Conservation (phyloP, 371 early-diverging fungal species). For the Mortierella sp. region DNA sequence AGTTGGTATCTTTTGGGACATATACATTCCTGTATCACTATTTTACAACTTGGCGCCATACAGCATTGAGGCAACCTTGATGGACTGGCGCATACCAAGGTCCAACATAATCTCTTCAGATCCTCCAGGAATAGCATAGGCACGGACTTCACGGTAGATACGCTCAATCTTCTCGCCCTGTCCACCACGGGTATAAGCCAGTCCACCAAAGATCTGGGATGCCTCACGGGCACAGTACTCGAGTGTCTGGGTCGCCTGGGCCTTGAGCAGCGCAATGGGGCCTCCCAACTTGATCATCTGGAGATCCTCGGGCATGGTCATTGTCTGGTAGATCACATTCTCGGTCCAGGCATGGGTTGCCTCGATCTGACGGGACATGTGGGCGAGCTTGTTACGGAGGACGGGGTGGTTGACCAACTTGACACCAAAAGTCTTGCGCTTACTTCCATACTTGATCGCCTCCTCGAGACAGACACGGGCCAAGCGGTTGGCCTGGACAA, state of each 20-base stretch:
- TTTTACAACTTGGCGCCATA: conserved; percentile 47
- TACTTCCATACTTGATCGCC: conserved; percentile 86
- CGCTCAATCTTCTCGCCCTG: conserved; percentile 93
- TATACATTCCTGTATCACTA: background rate
- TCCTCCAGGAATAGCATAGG: conserved; percentile 93
- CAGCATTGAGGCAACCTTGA: conserved; percentile 64
- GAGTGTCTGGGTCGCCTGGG: conserved; percentile 87
- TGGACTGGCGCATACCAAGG: conserved; percentile 83
- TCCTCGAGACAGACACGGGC: conserved; percentile 93
- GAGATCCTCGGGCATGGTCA: conserved; percentile 73
- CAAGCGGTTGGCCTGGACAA: conserved; percentile 88
- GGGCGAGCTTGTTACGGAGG: conserved; percentile 77
- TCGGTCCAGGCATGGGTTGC: conserved; percentile 93
- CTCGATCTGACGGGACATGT: conserved; percentile 90
- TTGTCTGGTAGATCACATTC: conserved; percentile 74
- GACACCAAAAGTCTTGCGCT: conserved; percentile 90
- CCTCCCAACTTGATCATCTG: conserved; percentile 86
- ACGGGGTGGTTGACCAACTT: conserved; percentile 82
- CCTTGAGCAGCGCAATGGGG: conserved; percentile 90
- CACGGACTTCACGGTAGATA: conserved; percentile 89
- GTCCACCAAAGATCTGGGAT: conserved; percentile 93
- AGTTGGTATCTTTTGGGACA: background rate
- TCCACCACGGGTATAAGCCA: conserved; percentile 84
- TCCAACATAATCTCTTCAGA: conserved; percentile 89
- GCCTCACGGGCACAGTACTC: conserved; percentile 93